Percentiles rank a stretch among this genome's conserved stretches.
These are phyloP conservation scores for Rhodosporidiobolus odoratus DNA, from an alignment of 768 basidiomycete genomes.

Conservation along the genomic window DNA sequence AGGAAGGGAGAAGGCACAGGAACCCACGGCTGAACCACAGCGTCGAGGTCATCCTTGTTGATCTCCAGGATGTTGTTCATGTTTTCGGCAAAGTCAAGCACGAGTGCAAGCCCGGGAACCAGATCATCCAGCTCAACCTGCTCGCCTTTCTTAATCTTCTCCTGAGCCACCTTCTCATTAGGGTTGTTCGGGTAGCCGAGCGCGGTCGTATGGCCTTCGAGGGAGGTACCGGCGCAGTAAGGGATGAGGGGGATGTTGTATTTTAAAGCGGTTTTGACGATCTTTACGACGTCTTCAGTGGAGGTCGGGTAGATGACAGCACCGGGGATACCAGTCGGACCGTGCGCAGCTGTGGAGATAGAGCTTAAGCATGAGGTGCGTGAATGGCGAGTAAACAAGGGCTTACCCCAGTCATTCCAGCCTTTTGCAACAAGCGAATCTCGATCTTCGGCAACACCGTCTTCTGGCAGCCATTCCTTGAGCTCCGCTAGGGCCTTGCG, in stretches of 20 bases:
- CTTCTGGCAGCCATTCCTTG: conserved; percentile 28
- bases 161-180: conserved; percentile 7
- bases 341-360: conserved; percentile 16
- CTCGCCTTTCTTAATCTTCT: conserved; percentile 16
- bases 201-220: conserved; percentile 57
- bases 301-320: conserved; percentile 51
- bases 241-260: conserved; percentile 71
- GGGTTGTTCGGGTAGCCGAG: conserved; percentile 32
- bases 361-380: not conserved
- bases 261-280: conserved; percentile 69
- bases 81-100: conserved; percentile 40
- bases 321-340: conserved; percentile 39
- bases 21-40: conserved; percentile 66
- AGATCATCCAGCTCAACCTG: conserved; percentile 37
- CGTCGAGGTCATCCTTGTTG: conserved; percentile 61
- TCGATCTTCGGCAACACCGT: conserved; percentile 29
- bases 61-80: conserved; percentile 77
- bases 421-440: conserved; percentile 38
- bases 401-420: conserved; percentile 34
- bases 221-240: conserved; percentile 77
- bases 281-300: conserved; percentile 75
- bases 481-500: conserved; percentile 29
- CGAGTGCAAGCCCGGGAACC: conserved; percentile 34
- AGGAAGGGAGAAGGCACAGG: conserved; percentile 37
- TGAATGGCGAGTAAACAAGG: not conserved